These are phyloP conservation scores for Cercophora samala DNA, from an alignment of 495 filamentous ascomycete genomes.

Conservation along the genomic window DNA sequence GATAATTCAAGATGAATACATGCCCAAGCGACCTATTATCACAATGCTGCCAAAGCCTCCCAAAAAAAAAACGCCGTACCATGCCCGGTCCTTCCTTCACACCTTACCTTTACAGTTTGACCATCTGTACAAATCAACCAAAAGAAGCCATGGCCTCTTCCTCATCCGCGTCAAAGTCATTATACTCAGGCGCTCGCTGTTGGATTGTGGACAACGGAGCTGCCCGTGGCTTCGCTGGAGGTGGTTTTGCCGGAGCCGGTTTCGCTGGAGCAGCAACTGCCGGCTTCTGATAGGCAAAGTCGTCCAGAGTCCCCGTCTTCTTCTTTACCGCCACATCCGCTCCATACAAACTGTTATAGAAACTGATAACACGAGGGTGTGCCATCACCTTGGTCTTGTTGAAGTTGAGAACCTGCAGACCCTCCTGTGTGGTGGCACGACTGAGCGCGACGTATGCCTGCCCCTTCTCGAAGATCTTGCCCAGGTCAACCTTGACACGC, in stretches of 20 bases:
- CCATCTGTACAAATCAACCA: conserved; percentile 21
- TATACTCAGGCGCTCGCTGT: neutral
- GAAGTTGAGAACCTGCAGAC: conserved; percentile 85
- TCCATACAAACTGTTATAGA: conserved; percentile 76
- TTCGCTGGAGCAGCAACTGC: neutral
- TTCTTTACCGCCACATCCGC: conserved; percentile 45
- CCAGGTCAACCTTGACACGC: conserved; percentile 90
- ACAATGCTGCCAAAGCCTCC: conserved; percentile 10
- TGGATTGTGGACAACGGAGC: neutral
- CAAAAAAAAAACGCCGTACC: conserved; percentile 8
- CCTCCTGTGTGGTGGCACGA: conserved; percentile 81
- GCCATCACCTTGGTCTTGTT: conserved; percentile 92
- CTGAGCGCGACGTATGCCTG: conserved; percentile 82
- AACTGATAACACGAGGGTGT: conserved; percentile 77
- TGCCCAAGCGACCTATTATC: neutral
- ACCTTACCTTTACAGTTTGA: neutral
- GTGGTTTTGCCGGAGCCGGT: neutral
- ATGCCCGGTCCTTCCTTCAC: conserved; percentile 5
- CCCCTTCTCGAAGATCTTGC: conserved; percentile 91
- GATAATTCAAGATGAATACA: neutral
- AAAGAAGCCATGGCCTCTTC: conserved; percentile 40
- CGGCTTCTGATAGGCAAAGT: conserved; percentile 27
- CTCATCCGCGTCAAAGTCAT: conserved; percentile 35
- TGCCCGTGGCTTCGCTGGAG: neutral
- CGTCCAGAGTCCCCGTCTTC: conserved; percentile 30